A percentile compares a stretch with the other conserved stretches of the same genome.
Conservation (phyloP, 371 early-diverging fungal genomes). For the Haplosporangium sp. region DNA sequence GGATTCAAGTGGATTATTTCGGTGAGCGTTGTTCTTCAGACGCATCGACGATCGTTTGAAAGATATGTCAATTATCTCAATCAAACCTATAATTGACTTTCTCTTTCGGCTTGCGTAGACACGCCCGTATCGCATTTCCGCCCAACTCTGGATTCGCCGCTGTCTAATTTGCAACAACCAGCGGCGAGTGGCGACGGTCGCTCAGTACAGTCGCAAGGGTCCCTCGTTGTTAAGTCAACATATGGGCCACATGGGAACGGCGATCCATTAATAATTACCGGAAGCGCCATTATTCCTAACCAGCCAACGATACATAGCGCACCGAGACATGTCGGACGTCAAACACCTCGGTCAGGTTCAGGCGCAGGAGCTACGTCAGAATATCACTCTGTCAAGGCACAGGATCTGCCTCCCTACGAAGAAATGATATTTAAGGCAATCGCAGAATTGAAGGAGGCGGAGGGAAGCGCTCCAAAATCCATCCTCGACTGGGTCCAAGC, state of each 20-base stretch:
- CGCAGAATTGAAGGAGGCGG: conserved; percentile 38
- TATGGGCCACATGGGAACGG: neutral
- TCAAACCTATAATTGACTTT: neutral
- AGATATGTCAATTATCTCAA: no score
- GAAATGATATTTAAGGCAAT: conserved; percentile 58
- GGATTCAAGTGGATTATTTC: conserved; percentile 26
- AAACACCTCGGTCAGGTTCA: conserved; percentile 13
- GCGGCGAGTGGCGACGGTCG: neutral
- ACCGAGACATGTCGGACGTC: conserved; percentile 11
- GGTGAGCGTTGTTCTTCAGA: conserved; percentile 2
- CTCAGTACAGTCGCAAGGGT: neutral
- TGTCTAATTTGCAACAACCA: conserved; percentile 9
- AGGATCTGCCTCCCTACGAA: conserved; percentile 56
- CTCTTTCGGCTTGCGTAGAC: conserved; percentile 2
- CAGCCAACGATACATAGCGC: conserved; percentile 28
- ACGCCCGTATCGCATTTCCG: conserved; percentile 9
- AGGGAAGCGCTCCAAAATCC: conserved; percentile 54
- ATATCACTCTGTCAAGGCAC: conserved; percentile 35
- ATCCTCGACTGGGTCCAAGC: conserved; percentile 56
- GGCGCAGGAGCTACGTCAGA: conserved; percentile 14
- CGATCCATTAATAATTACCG: neutral
- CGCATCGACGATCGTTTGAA: no score
- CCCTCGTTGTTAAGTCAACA: neutral
- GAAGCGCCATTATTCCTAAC: neutral
- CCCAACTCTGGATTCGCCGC: conserved; percentile 1